Percentiles rank a stretch among this genome's conserved stretches.
Evolutionary conservation across 2,329 filamentous ascomycete genomes (phyloP).

Genomic region (Hypoxylon sp.): DNA sequence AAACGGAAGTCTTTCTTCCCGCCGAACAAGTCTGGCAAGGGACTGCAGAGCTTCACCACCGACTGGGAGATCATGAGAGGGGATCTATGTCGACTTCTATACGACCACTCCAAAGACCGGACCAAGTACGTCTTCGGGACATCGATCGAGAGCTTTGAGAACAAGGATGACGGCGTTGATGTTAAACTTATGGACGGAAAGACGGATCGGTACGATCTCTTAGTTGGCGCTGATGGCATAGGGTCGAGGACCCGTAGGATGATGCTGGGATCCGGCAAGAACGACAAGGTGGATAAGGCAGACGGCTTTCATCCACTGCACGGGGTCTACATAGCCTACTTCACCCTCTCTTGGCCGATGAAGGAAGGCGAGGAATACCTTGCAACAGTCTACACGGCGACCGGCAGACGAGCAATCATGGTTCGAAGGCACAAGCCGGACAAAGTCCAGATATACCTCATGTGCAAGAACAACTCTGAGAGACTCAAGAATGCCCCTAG

Average conservation of each 20-base stretch:
- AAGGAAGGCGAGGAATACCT: slow-evolving; percentile 55
- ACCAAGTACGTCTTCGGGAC: slow-evolving; percentile 54
- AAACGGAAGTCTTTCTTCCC: slow-evolving; percentile 58
- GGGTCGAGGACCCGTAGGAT: slow-evolving; percentile 64
- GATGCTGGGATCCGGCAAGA: slow-evolving; percentile 53
- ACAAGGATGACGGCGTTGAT: slow-evolving; percentile 42
- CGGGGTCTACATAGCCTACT: slow-evolving; percentile 54
- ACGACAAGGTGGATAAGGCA: slow-evolving; percentile 14
- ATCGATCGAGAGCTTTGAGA: slow-evolving; percentile 51
- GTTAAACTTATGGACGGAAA: slow-evolving; percentile 60
- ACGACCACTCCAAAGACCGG: slow-evolving; percentile 53
- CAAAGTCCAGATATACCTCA: slow-evolving; percentile 57
- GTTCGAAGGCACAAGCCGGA: slow-evolving; percentile 58
- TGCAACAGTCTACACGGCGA: slow-evolving; percentile 57
- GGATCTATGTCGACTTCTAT: slow-evolving; percentile 63
- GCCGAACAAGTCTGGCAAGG: slow-evolving; percentile 56
- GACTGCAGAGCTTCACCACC: slow-evolving; percentile 58
- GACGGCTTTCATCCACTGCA: slow-evolving; percentile 50
- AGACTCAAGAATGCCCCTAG: slow-evolving; percentile 54
- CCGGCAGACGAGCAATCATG: slow-evolving; percentile 58
- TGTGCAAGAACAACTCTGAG: slow-evolving; percentile 57
- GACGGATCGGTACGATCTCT: slow-evolving; percentile 63
- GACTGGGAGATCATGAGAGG: slow-evolving; percentile 71
- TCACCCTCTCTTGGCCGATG: slow-evolving; percentile 55
- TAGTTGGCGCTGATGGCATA: slow-evolving; percentile 71